Conservation (phyloP, 176 grass and related monocot species). For the Poa annua region DNA sequence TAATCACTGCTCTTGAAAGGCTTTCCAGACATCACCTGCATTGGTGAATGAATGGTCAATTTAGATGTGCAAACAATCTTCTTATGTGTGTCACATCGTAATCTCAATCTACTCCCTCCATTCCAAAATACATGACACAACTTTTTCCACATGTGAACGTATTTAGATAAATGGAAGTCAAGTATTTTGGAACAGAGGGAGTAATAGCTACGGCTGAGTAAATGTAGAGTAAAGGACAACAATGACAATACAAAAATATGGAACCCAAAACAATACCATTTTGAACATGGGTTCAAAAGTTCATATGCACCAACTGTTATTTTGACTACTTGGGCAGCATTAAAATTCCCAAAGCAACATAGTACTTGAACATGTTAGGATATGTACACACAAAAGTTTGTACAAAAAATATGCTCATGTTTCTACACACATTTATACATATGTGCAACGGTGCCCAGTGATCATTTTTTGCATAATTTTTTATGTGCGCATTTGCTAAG, state of each 20-base stretch:
- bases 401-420: not conserved
- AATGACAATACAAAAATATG: not conserved
- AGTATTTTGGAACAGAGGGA: no score
- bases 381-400: not conserved
- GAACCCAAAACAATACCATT: not conserved
- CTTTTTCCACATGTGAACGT: no score
- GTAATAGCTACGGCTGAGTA: no score
- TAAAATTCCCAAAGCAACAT: not conserved
- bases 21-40: constrained; percentile 78
- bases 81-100: not conserved
- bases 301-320: not conserved
- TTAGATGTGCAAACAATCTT: constrained; percentile 1
- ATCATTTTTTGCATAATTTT: not conserved
- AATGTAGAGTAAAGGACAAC: not conserved
- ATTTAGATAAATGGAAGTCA: no score
- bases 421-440: not conserved
- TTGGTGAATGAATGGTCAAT: constrained; percentile 36
- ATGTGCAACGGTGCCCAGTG: not conserved
- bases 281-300: not conserved
- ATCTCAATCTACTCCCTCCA: not conserved
- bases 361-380: not conserved
- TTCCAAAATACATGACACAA: no score
- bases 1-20: constrained; percentile 81
- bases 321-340: not conserved
- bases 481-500: not conserved